Evolutionary conservation across 2,329 filamentous ascomycete genomes (phyloP).

Genomic region (Dothideomycetes sp.): DNA sequence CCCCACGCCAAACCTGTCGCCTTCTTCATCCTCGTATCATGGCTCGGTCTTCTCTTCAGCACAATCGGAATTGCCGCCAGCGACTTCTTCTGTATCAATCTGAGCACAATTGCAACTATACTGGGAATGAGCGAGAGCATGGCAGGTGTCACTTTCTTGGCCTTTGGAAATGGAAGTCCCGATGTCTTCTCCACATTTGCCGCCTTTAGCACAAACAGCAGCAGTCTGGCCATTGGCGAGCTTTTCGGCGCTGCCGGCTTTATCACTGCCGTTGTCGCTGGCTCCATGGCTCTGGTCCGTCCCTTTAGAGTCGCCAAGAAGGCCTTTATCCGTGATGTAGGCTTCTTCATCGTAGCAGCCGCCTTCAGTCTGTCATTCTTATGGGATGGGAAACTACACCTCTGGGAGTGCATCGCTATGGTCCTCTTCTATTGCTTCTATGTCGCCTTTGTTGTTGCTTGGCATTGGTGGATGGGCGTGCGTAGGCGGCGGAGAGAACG

Average conservation of each 20-base stretch:
- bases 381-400: constrained; percentile 68
- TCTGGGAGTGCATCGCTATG: constrained; percentile 90
- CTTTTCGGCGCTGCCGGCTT: constrained; percentile 91
- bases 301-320: constrained; percentile 86
- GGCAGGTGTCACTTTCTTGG: constrained; percentile 90
- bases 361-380: constrained; percentile 81
- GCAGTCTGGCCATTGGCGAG: constrained; percentile 92
- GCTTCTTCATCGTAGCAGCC: constrained; percentile 83
- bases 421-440: constrained; percentile 87
- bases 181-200: constrained; percentile 99
- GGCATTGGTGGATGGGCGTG: constrained; percentile 77
- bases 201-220: constrained; percentile 92
- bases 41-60: constrained; percentile 84
- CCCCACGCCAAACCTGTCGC: constrained; percentile 60
- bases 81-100: constrained; percentile 96
- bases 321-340: constrained; percentile 84
- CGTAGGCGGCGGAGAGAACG: constrained; percentile 53
- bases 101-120: constrained; percentile 82
- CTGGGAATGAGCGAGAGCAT: constrained; percentile 92
- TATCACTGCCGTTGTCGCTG: constrained; percentile 91
- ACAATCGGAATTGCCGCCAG: constrained; percentile 96
- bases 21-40: constrained; percentile 68
- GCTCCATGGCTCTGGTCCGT: constrained; percentile 92
- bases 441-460: constrained; percentile 75
- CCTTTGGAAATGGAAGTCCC: constrained; percentile 94